phyloP scores from a whole-genome alignment of 768 basidiomycete species.

The Russula lepida region DNA sequence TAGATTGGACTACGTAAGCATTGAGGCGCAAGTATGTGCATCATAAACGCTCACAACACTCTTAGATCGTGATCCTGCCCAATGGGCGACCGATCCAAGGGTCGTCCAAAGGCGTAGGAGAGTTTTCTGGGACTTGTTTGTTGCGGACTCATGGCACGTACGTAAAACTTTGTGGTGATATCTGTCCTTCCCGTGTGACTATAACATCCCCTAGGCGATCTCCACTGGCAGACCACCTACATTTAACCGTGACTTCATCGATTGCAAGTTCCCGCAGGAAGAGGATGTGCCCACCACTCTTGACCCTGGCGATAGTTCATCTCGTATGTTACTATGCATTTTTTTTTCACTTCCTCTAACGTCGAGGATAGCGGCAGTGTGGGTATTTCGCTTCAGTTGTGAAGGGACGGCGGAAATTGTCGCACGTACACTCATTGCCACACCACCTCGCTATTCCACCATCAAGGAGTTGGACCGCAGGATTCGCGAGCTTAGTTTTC shows the following conservation, averaged over 20 bases:
- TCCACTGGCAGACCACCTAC: slow-evolving; percentile 64
- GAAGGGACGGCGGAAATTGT: slow-evolving; percentile 61
- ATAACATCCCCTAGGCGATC: slow-evolving; percentile 40
- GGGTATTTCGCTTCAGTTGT: slow-evolving; percentile 56
- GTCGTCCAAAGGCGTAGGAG: slow-evolving; percentile 57
- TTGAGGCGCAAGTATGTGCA: neutral
- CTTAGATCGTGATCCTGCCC: slow-evolving; percentile 54
- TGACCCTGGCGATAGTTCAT: slow-evolving; percentile 23
- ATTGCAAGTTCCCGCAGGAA: slow-evolving; percentile 52
- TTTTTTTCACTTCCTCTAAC: slow-evolving; percentile 1
- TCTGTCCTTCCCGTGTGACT: neutral
- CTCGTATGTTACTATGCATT: slow-evolving; percentile 16
- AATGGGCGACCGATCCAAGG: slow-evolving; percentile 40
- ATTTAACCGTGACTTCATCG: slow-evolving; percentile 56
- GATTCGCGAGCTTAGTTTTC: slow-evolving; percentile 56
- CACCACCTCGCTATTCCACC: slow-evolving; percentile 48
- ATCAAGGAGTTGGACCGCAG: slow-evolving; percentile 44
- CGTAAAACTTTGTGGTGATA: slow-evolving; percentile 18
- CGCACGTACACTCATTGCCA: slow-evolving; percentile 50
- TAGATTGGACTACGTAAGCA: slow-evolving; percentile 65
- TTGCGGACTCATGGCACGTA: slow-evolving; percentile 64
- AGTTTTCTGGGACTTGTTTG: slow-evolving; percentile 73
- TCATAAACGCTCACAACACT: slow-evolving; percentile 4
- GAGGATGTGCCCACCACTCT: slow-evolving; percentile 24
- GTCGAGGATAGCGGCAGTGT: slow-evolving; percentile 41